Base-by-base conservation (phyloP, 176 grass and related monocot genomes). In the Cocos nucifera region DNA sequence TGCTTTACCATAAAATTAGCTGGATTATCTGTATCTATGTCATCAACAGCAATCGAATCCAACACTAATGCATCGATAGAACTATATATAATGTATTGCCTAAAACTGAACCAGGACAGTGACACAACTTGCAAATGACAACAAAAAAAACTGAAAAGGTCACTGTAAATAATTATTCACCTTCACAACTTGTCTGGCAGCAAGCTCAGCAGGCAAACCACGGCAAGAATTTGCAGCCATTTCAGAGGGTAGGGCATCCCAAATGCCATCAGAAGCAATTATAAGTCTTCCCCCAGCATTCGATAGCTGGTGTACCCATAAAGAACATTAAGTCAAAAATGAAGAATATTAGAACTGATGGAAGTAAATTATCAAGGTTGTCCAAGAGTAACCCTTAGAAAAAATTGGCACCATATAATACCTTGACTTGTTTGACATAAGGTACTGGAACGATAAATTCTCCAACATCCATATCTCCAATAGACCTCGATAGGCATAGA, bases 391-490 rank as follows among this genome's bases (percentile, higher is more conserved):
- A 44, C 2, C 35, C 35, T 44, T 3, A 44, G 35, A 19, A 63
- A 21, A 49, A 63, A 39, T 6, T 14, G 28, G 28, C 0, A 30
- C 28, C 4, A 30, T 30, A 28, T 7, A 20, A 58, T 57, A 95
- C 91, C 91, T 95, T 95, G 24, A 95, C 86, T 90, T 95, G 91
- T 77, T 95, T 95, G 39, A 95, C 91, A 74, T 87, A 87, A 49
- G 91, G 91, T 67, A 95, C 83, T 22, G 91, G 91, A 56, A 90
- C 91, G 17, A 95, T 95, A 69, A 95, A 95, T 75, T 95, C 91
- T 1, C 91, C 91, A 56, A 90, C 91, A 71, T 95, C 91, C 44
- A 95, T 87, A 63, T 95, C 91, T n/a, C 91, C 91, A 61, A 95
- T 95, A 5, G 91, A 95, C 82, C 91, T 84, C 49, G 91, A 95